Base-by-base conservation (phyloP, 257 asterid species). In the Solanum medicagineum region DNA sequence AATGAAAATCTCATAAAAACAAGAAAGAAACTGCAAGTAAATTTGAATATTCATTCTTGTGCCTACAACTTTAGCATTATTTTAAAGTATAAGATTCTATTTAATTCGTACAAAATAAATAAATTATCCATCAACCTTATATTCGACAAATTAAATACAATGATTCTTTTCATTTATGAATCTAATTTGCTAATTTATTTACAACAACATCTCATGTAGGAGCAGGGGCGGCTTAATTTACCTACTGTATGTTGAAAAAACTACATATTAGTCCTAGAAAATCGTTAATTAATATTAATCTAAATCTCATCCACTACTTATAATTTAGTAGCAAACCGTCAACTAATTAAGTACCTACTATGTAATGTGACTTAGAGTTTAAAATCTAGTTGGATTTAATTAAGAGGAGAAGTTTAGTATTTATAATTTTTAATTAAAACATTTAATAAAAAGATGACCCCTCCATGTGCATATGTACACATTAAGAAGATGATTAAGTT, bases 391-490 rank as follows among this genome's bases (percentile, higher is more conserved):
- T 40, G 80, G 22, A 40, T 32, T 19, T 36, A 3, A 17, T 42
- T 40, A 26, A 16, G 26, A 66, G 47, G 17, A 44, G 1, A 84
- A 53, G 44, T n/a, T 45, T 68, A 53, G 65, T 79, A 14, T 20
- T n/a, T 10, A 53, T 55, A 5, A 32, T 24, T 19, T 29, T 40
- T 10, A 17, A 17, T 56, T 69, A 74, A 83, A 59, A 53, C 83
- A 51, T n/a, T 73, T 5, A 36, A 54, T 29, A 49, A 20, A 45
- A 53, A 22, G 70, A 75, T 75, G 86, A 71, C 87, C 89, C 84
- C 75, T 85, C 90, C 91, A 91, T 89, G 90, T 90, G 92, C 90
- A 87, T 19, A 83, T 24, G 69, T n/a, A 83, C 84, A 85, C 85
- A 83, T 81, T 14, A 85, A 56, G 89, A 88, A 90, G 83, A 87